phyloP scores from a whole-genome alignment of 306 rosid species.

The Ormosia emarginata region DNA sequence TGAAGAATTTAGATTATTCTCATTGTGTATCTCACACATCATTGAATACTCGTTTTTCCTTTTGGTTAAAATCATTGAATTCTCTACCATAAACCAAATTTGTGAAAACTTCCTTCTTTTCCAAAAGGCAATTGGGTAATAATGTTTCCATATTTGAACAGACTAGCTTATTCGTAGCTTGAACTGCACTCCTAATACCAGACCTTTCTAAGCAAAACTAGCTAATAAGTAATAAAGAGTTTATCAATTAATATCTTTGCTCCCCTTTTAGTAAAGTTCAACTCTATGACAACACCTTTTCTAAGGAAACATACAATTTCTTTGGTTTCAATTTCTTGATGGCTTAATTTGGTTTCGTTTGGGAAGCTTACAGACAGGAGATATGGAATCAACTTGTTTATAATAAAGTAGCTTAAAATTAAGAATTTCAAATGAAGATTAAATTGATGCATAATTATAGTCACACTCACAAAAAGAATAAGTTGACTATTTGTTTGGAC shows the following conservation, averaged over 20 bases:
- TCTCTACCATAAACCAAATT: not conserved
- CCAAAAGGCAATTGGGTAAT: not conserved
- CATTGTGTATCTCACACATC: not conserved
- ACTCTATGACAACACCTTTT: not conserved
- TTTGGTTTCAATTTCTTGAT: not conserved
- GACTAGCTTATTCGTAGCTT: slow-evolving; percentile 7
- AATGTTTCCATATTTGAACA: not conserved
- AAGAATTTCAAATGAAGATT: not conserved
- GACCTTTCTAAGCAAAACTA: not conserved
- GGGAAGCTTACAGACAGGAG: not conserved
- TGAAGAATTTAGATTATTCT: not conserved
- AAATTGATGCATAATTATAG: not conserved
- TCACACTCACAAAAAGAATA: not conserved
- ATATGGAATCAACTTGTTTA: not conserved
- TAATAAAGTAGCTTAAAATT: not conserved
- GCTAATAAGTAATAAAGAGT: not conserved
- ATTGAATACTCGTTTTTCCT: not conserved
- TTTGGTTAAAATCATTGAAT: not conserved
- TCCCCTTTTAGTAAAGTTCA: not conserved
- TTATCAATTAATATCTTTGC: not conserved
- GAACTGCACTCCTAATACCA: not conserved
- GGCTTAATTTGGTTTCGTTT: not conserved
- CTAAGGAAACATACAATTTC: not conserved
- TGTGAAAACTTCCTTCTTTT: not conserved
- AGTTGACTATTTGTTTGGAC: too few relatives aligned